Evolutionary conservation across 139 green algal species (phyloP).

Genomic region (Micromonas commoda): DNA sequence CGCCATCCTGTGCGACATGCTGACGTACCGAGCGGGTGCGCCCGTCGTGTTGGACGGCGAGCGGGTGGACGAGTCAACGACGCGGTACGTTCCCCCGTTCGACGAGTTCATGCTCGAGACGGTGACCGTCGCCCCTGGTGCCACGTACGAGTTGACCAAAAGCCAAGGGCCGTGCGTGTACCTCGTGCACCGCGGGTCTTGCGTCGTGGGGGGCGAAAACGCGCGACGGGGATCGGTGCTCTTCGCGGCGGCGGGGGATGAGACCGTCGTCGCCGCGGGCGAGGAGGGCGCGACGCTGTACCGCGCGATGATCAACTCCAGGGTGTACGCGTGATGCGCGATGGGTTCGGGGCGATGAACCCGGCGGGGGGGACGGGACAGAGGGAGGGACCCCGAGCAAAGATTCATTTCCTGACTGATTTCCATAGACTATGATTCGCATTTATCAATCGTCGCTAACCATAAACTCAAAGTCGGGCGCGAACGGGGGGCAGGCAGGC

Average conservation of each 20-base stretch:
- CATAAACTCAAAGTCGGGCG: no score
- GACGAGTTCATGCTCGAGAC: slow-evolving; percentile 80
- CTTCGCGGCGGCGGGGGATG: not conserved
- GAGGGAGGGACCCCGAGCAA: no score
- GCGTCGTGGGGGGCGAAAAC: no score
- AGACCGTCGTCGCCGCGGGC: not conserved
- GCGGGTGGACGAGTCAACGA: slow-evolving; percentile 34
- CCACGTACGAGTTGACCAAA: slow-evolving; percentile 13
- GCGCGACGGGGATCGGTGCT: no score
- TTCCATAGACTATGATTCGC: no score
- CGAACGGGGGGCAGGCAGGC: no score
- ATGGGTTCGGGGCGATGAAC: no score
- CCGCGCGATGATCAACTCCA: not conserved
- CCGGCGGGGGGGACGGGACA: no score
- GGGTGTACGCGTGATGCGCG: no score
- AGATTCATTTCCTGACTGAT: no score
- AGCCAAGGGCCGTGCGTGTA: slow-evolving; percentile 35
- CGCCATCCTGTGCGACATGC: slow-evolving; percentile 72
- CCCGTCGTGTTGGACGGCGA: slow-evolving; percentile 39
- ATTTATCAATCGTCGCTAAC: no score
- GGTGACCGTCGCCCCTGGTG: slow-evolving; percentile 25
- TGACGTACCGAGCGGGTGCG: slow-evolving; percentile 76
- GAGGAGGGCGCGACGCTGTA: not conserved
- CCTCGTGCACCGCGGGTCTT: not conserved
- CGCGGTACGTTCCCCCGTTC: slow-evolving; percentile 72